Percentiles rank a stretch among this genome's conserved stretches.
Conservation (phyloP, 257 asterid genomes). For the Scutellaria baicalensis region DNA sequence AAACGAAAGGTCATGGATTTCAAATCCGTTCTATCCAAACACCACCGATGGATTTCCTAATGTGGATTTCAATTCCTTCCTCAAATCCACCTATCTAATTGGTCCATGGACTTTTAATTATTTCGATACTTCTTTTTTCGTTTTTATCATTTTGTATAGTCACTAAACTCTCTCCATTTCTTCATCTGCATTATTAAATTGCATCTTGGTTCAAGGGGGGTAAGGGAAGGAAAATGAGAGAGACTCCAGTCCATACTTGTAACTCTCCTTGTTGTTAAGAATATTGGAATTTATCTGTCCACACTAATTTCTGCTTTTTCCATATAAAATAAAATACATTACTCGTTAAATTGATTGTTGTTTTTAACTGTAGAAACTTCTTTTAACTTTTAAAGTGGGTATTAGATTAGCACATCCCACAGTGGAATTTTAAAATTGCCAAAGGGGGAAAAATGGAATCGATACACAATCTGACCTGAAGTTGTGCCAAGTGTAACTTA, state of each 20-base stretch:
- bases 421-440: not conserved
- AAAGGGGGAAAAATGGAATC: not conserved
- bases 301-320: not conserved
- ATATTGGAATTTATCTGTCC: not conserved
- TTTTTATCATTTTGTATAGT: not conserved
- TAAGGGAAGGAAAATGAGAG: not conserved
- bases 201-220: not conserved
- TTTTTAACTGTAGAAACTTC: not conserved
- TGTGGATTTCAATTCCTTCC: too few relatives aligned
- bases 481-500: not conserved
- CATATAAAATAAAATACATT: not conserved
- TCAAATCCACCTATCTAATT: too few relatives aligned
- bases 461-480: not conserved
- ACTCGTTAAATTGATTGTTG: not conserved
- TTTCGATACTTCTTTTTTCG: not conserved
- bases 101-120: not conserved
- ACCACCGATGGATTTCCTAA: too few relatives aligned
- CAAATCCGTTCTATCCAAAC: too few relatives aligned
- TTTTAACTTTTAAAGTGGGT: not conserved
- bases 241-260: not conserved
- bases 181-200: not conserved
- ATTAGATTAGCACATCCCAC: not conserved
- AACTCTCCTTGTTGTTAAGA: not conserved
- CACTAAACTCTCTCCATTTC: not conserved
- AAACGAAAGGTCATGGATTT: too few relatives aligned